Conservation (phyloP, 2,329 filamentous ascomycete genomes). For the Diplodia intermedia region DNA sequence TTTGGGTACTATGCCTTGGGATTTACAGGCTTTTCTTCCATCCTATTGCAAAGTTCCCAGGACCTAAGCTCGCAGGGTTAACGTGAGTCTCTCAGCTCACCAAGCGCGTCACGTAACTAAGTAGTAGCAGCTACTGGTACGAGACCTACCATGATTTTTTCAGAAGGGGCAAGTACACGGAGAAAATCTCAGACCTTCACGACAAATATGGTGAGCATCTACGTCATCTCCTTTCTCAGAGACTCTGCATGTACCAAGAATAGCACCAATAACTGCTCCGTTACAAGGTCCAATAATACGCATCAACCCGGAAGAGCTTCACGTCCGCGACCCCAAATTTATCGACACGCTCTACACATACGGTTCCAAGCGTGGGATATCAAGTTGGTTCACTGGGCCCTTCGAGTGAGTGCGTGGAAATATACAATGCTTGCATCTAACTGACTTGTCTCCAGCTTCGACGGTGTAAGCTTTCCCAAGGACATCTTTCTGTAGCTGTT, state of each 20-base stretch:
- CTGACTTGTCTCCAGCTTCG: neutral
- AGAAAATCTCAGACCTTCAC: conserved; percentile 47
- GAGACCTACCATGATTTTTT: conserved; percentile 49
- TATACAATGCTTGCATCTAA: neutral
- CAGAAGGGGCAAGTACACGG: conserved; percentile 42
- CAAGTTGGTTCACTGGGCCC: conserved; percentile 3
- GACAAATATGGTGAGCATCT: conserved; percentile 43
- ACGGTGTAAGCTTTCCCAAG: neutral
- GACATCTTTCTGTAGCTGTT: neutral
- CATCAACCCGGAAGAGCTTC: conserved; percentile 53
- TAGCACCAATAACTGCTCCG: neutral
- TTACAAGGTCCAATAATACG: conserved; percentile 50
- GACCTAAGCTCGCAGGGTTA: conserved; percentile 33
- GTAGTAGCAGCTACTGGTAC: conserved; percentile 33
- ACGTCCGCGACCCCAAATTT: conserved; percentile 51
- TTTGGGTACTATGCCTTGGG: neutral
- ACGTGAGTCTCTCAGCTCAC: conserved; percentile 17
- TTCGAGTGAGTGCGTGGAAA: conserved; percentile 4
- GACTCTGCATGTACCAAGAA: neutral
- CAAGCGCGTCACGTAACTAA: neutral
- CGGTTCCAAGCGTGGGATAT: conserved; percentile 34
- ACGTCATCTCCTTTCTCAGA: neutral
- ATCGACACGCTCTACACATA: conserved; percentile 44
- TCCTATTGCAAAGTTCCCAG: conserved; percentile 32
- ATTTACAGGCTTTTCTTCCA: conserved; percentile 30